phyloP scores from a whole-genome alignment of 768 basidiomycete species.

The Pleurotus pulmonarius region DNA sequence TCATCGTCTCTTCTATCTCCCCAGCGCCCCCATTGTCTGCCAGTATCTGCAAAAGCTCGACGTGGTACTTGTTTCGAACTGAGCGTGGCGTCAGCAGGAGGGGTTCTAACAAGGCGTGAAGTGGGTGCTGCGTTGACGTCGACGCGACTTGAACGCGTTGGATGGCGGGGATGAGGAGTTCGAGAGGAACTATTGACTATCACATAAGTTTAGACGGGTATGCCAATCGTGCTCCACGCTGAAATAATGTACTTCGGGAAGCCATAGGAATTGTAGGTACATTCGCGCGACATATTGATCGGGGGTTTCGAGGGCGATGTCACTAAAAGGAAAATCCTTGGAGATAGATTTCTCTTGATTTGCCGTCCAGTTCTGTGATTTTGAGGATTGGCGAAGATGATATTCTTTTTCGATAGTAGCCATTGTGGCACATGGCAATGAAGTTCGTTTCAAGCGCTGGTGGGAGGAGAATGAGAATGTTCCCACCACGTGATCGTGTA shows the following conservation, averaged over 20 bases:
- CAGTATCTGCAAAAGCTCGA: slow-evolving; percentile 59
- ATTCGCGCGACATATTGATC: slow-evolving; percentile 59
- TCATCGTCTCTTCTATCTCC: slow-evolving; percentile 66
- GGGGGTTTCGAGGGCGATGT: slow-evolving; percentile 37
- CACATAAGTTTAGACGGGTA: not conserved
- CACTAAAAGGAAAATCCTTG: slow-evolving; percentile 52
- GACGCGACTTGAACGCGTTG: slow-evolving; percentile 41
- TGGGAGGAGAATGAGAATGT: too few species aligned
- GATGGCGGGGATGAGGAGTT: slow-evolving; percentile 51
- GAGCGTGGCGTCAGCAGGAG: slow-evolving; percentile 57
- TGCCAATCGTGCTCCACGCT: slow-evolving; percentile 2
- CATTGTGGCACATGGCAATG: too few species aligned
- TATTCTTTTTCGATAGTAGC: not conserved
- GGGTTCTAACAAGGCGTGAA: slow-evolving; percentile 58
- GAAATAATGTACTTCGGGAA: slow-evolving; percentile 54
- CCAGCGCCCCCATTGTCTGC: slow-evolving; percentile 55
- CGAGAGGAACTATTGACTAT: slow-evolving; percentile 72
- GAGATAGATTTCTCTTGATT: slow-evolving; percentile 57
- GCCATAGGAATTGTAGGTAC: slow-evolving; percentile 76
- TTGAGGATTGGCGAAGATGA: not conserved
- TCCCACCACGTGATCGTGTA: too few species aligned
- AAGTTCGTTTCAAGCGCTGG: too few species aligned
- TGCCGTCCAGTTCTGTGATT: slow-evolving; percentile 41
- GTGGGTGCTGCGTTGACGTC: slow-evolving; percentile 38
- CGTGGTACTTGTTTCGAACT: slow-evolving; percentile 57